Evolutionary conservation across 2,329 filamentous ascomycete genomes (phyloP).

Genomic region (Tolypocladium album): DNA sequence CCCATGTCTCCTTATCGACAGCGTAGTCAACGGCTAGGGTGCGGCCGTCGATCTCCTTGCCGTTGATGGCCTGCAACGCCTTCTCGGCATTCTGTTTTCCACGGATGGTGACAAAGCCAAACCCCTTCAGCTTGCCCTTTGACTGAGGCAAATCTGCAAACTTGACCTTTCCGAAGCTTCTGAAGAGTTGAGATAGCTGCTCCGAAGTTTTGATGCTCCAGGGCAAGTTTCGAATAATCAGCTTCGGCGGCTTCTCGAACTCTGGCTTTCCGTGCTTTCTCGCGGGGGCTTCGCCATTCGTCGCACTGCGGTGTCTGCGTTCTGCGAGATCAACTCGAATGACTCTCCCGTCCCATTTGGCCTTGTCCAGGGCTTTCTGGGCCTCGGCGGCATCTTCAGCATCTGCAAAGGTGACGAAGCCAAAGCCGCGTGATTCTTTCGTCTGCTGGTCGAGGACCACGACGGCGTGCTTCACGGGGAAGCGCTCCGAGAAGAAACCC

Average conservation of each 20-base stretch:
- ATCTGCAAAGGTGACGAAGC: conserved; percentile 95
- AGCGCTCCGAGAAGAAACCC: conserved; percentile 86
- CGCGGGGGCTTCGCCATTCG: conserved; percentile 29
- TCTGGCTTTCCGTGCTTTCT: conserved; percentile 46
- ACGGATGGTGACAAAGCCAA: conserved; percentile 84
- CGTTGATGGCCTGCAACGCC: conserved; percentile 76
- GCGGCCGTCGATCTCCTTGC: conserved; percentile 79
- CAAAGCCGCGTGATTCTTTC: conserved; percentile 82
- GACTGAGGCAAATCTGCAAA: conserved; percentile 74
- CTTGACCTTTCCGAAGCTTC: conserved; percentile 85
- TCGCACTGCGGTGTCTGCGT: conserved; percentile 59
- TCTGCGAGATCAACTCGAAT: conserved; percentile 84
- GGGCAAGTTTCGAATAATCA: conserved; percentile 87
- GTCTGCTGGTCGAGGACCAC: conserved; percentile 79
- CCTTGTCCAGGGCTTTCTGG: conserved; percentile 69
- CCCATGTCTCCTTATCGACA: conserved; percentile 82
- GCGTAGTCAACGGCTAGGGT: conserved; percentile 93
- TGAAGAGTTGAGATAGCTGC: conserved; percentile 69
- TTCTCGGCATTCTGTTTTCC: conserved; percentile 86
- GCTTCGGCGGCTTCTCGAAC: conserved; percentile 55
- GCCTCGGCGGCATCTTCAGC: conserved; percentile 80
- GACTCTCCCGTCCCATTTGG: conserved; percentile 66
- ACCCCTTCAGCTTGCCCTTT: conserved; percentile 68
- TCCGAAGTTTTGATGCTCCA: conserved; percentile 90
- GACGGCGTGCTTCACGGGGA: conserved; percentile 91